Evolutionary conservation across 345 rosid genomes (phyloP).

Genomic region (Nasturtium officinale): DNA sequence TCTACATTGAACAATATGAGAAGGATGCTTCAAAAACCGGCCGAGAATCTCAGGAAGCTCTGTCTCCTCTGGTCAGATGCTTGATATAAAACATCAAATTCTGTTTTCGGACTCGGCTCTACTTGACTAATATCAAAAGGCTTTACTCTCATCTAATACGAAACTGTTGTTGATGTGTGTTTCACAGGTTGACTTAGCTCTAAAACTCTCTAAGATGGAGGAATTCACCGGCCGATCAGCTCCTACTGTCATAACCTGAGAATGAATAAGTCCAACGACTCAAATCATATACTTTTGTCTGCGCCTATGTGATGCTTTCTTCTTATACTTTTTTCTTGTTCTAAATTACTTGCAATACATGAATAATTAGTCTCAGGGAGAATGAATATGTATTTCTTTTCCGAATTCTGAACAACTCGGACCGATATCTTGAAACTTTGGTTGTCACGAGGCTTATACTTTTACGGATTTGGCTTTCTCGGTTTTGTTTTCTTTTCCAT

Average conservation of each 20-base stretch:
- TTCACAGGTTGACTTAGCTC: constrained; percentile 86
- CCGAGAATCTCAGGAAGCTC: constrained; percentile 85
- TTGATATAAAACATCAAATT: neutral
- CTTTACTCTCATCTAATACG: neutral
- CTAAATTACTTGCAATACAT: neutral
- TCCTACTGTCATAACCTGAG: constrained; percentile 90
- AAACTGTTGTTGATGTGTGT: constrained; percentile 12
- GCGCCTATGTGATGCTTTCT: constrained; percentile 10
- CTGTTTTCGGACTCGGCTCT: neutral
- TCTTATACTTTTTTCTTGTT: neutral
- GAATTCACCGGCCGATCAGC: constrained; percentile 91
- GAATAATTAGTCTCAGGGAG: constrained; percentile 36
- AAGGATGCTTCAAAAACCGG: constrained; percentile 89
- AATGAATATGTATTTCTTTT: constrained; percentile 20
- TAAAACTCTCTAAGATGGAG: constrained; percentile 90
- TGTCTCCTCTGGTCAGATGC: constrained; percentile 80
- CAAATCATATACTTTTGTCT: constrained; percentile 17
- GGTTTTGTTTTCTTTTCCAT: constrained; percentile 18
- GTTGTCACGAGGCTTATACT: constrained; percentile 20
- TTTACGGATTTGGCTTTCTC: constrained; percentile 6
- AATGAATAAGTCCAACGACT: constrained; percentile 21
- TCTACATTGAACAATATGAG: constrained; percentile 96
- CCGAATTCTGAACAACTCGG: neutral
- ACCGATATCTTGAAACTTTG: constrained; percentile 4
- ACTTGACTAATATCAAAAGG: neutral